Conservation (phyloP, 106 monocot species). For the Triglochin maritima region DNA sequence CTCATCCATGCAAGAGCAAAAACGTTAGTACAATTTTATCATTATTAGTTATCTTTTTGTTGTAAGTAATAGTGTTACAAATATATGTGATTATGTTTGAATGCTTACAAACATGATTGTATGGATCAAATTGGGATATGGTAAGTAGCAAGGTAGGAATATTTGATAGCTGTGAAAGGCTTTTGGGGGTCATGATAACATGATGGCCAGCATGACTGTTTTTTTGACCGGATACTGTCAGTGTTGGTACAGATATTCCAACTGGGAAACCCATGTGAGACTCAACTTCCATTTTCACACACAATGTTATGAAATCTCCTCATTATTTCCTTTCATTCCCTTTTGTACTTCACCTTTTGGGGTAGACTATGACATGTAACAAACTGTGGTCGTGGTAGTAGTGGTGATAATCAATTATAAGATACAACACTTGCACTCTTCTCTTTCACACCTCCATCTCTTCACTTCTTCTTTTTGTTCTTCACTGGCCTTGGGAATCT, state of each 20-base stretch:
- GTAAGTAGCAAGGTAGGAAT: neutral
- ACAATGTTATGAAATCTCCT: neutral
- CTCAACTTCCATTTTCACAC: neutral
- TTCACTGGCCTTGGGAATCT: neutral
- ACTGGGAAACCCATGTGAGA: slow-evolving; percentile 4
- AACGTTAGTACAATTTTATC: slow-evolving; percentile 30
- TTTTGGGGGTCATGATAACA: slow-evolving; percentile 26
- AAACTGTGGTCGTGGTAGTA: slow-evolving; percentile 1
- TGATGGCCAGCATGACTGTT: slow-evolving; percentile 16
- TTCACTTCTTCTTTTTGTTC: neutral
- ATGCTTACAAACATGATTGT: neutral
- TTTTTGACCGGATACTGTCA: slow-evolving; percentile 39
- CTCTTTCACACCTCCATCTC: slow-evolving; percentile 1
- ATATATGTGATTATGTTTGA: neutral
- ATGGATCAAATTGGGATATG: neutral
- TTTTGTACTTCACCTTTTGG: neutral
- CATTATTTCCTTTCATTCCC: neutral
- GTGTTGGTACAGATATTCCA: neutral
- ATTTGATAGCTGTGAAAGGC: neutral
- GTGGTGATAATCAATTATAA: neutral
- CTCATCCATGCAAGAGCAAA: slow-evolving; percentile 53
- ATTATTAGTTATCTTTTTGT: neutral
- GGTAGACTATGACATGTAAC: slow-evolving; percentile 4
- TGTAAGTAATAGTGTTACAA: no score
- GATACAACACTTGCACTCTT: neutral